Conservation (phyloP, 75 land plant species). For the Sequoia sempervirens region DNA sequence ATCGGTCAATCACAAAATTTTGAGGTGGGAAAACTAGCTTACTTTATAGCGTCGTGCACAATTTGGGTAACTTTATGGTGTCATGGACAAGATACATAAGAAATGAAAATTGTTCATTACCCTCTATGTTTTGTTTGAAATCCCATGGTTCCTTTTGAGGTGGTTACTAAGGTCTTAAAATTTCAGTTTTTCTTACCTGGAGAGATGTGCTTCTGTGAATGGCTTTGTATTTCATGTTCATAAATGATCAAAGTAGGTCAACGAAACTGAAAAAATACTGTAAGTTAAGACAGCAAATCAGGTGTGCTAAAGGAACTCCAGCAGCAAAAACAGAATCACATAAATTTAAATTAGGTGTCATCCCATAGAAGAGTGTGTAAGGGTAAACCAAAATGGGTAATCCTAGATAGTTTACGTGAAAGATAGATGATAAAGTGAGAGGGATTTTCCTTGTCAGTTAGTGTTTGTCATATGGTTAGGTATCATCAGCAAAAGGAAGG, state of each 20-base stretch:
- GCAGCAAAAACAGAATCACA: neutral
- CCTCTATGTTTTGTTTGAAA: neutral
- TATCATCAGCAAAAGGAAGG: neutral
- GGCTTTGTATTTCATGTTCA: neutral
- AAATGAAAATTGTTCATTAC: neutral
- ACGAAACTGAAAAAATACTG: neutral
- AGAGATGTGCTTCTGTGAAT: neutral
- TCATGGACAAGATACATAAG: neutral
- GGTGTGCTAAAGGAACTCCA: neutral
- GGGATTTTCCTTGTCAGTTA: neutral
- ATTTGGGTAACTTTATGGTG: neutral
- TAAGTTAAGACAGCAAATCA: neutral
- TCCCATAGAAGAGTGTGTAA: neutral
- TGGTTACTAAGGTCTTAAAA: neutral
- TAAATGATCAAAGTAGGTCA: neutral
- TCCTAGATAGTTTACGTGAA: neutral
- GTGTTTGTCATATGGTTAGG: neutral
- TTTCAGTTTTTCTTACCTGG: neutral
- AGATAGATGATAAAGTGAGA: neutral
- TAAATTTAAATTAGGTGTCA: neutral
- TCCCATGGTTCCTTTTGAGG: neutral
- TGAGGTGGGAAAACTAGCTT: constrained; percentile 45
- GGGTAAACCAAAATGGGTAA: neutral
- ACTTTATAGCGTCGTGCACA: neutral
- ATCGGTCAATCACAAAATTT: constrained; percentile 65